These are phyloP conservation scores for Calonectria pauciramosa DNA, from an alignment of 2,329 filamentous ascomycete species.

Conservation along the genomic window DNA sequence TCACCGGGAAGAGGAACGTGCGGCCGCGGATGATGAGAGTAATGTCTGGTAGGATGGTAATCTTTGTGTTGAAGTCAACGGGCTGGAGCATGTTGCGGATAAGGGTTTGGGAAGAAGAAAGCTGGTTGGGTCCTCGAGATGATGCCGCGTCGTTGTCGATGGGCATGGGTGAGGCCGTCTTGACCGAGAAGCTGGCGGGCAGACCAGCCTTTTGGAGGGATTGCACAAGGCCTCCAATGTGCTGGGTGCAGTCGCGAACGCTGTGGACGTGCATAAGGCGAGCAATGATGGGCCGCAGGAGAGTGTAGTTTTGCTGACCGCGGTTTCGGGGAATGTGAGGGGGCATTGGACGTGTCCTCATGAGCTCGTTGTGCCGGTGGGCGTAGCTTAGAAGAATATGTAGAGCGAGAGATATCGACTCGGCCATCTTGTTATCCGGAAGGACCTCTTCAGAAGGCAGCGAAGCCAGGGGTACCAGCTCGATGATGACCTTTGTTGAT, in stretches of 20 bases:
- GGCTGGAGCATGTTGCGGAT: slow-evolving; percentile 58
- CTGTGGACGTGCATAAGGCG: slow-evolving; percentile 60
- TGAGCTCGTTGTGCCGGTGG: slow-evolving; percentile 81
- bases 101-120: slow-evolving; percentile 59
- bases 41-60: slow-evolving; percentile 60
- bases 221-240: slow-evolving; percentile 59
- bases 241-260: slow-evolving; percentile 54
- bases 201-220: slow-evolving; percentile 63
- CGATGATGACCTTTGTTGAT: slow-evolving; percentile 71
- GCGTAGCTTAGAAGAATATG: slow-evolving; percentile 84
- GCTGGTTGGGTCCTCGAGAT: slow-evolving; percentile 52
- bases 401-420: slow-evolving; percentile 76
- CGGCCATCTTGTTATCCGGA: slow-evolving; percentile 67
- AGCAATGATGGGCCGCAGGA: slow-evolving; percentile 67
- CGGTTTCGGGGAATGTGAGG: slow-evolving; percentile 54
- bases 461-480: slow-evolving; percentile 73
- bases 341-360: slow-evolving; percentile 71
- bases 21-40: slow-evolving; percentile 60
- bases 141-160: slow-evolving; percentile 42
- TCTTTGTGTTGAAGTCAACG: slow-evolving; percentile 57
- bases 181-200: slow-evolving; percentile 58
- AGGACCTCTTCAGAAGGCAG: slow-evolving; percentile 51
- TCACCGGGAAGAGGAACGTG: slow-evolving; percentile 59
- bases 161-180: slow-evolving; percentile 51
- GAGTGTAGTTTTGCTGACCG: slow-evolving; percentile 59